phyloP scores from a whole-genome alignment of 208 protist genomes.

The Wallacemonas sp. region DNA sequence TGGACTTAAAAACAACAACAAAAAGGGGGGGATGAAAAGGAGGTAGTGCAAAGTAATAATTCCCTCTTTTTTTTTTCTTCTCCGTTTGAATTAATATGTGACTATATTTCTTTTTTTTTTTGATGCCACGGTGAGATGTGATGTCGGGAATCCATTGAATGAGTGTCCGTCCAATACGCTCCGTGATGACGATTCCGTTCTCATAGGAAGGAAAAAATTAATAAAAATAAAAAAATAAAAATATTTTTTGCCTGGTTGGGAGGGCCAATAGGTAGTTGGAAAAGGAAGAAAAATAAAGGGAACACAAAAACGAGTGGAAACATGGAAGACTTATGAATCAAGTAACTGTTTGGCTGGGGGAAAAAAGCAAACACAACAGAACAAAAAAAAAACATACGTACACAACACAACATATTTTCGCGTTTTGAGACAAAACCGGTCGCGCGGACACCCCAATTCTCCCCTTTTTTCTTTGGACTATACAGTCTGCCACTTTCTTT shows the following conservation, averaged over 20 bases:
- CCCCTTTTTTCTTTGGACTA: no score
- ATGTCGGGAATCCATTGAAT: no score
- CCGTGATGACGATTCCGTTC: no score
- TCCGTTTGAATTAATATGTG: neutral
- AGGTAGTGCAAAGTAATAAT: neutral
- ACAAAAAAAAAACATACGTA: neutral
- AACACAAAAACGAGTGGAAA: neutral
- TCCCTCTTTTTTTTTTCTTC: neutral
- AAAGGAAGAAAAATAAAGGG: neutral
- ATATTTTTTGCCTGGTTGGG: no score
- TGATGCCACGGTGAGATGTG: neutral
- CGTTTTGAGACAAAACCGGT: no score
- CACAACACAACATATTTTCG: no score
- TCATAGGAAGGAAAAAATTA: no score
- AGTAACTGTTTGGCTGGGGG: neutral
- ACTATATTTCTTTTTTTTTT: neutral
- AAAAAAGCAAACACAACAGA: neutral
- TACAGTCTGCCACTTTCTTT: slow-evolving; percentile 3
- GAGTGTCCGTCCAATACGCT: no score
- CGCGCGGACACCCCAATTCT: neutral
- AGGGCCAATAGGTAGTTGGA: neutral
- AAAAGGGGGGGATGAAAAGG: neutral
- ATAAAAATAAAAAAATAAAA: neutral
- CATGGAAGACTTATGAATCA: neutral
- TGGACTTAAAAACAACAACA: neutral